Evolutionary conservation across 2,329 filamentous ascomycete genomes (phyloP).

Genomic region (Coleophoma eucalyptorum): DNA sequence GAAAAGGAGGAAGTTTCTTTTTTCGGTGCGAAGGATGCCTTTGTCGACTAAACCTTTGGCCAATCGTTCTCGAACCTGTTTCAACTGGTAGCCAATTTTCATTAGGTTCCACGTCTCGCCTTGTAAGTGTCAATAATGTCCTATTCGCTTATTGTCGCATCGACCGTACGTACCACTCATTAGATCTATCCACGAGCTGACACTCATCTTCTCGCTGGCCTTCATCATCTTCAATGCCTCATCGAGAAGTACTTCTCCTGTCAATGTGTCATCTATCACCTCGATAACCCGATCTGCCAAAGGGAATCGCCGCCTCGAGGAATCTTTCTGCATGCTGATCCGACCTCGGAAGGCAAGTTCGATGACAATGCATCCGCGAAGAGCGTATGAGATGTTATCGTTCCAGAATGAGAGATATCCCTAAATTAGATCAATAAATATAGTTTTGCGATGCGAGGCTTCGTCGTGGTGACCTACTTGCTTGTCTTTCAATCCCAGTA

Average conservation of each 20-base stretch:
- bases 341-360: slow-evolving; percentile 94
- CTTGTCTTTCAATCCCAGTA: slow-evolving; percentile 97
- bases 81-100: slow-evolving; percentile 99
- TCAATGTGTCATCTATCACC: slow-evolving; percentile 93
- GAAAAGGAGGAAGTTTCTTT: slow-evolving; percentile 98
- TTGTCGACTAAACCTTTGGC: slow-evolving; percentile 98
- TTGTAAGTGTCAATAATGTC: slow-evolving; percentile 33
- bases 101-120: slow-evolving; percentile 99
- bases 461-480: slow-evolving; percentile 59
- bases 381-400: slow-evolving; percentile 98
- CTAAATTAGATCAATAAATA: slow-evolving; percentile 39
- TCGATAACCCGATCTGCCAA: slow-evolving; percentile 92
- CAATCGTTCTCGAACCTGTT: slow-evolving; percentile 95
- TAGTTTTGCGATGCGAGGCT: slow-evolving; percentile 1
- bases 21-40: slow-evolving; percentile 96
- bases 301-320: slow-evolving; percentile 85
- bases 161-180: slow-evolving; percentile 72
- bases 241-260: slow-evolving; percentile 93
- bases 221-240: slow-evolving; percentile 99
- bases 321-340: slow-evolving; percentile 98
- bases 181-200: slow-evolving; percentile 97
- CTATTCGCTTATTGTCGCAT: slow-evolving; percentile 2
- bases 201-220: slow-evolving; percentile 99
- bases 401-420: slow-evolving; percentile 99
- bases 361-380: slow-evolving; percentile 96